Base-by-base conservation (phyloP, 345 rosid species). In the Bruguiera gymnorhiza region DNA sequence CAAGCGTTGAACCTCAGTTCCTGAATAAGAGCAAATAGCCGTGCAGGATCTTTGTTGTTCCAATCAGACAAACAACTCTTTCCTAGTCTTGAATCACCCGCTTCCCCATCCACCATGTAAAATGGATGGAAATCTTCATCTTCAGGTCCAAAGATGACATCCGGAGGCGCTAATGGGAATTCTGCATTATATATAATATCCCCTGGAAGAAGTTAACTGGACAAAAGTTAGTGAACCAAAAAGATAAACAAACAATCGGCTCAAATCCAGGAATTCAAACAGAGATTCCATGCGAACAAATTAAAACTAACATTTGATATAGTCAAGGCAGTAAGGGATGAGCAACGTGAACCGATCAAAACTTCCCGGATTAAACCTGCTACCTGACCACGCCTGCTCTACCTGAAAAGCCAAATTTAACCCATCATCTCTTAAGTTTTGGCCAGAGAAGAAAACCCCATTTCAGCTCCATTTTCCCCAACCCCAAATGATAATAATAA, bases 301-400 rank as follows among this genome's bases (percentile, higher is more conserved):
- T 43, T 21, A 21, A 13, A 10, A 86, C 91, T 81, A 55, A 95
- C 99, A 95, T 83, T 83, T 92, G 68, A 92, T 79, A 48, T 84
- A 75, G 72, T 89, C 98, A 9, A 90, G 82, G 75, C 99, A 95
- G 70, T 87, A 95, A 24, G 99, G 97, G 55, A 95, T 87, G 65
- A 88, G 82, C 84, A 95, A 83, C 53, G 96, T 88, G 77, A 92
- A 92, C 6, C 99, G 96, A 78, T 95, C 99, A 32, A 86, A 85
- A 70, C 74, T 78, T 37, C 70, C 82, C 6, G 90, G 76, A 65
- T 75, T 67, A 27, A 81, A 81, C 77, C 84, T 87, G 82, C 86
- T 86, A 23, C 99, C 98, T 1, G 96, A 92, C 88, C 93, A 78
- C 9, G 75, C 84, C 79, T 87, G 92, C 66, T 90, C 99, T 60